A percentile compares a stretch with the other conserved stretches of the same genome.
These are phyloP conservation scores for Paramecium biaurelia DNA, from an alignment of 73 alveolate species.

Conservation along the genomic window DNA sequence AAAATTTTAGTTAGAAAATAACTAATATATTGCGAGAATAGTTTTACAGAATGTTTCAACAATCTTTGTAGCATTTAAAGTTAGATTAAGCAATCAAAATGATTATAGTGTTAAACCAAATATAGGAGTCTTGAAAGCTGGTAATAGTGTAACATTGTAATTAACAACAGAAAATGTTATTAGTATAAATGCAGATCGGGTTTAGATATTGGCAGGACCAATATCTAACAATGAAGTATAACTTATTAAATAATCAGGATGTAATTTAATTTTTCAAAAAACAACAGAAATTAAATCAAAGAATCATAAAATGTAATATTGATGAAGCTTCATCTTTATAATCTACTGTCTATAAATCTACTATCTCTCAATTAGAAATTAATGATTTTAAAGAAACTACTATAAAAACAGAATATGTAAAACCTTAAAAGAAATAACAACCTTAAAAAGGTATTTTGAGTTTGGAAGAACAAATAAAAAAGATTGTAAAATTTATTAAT, in stretches of 20 bases:
- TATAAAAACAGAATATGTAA: neutral
- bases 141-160: neutral
- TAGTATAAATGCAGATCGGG: neutral
- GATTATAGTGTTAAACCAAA: neutral
- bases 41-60: neutral
- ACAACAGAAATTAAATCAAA: neutral
- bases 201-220: neutral
- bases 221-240: neutral
- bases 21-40: neutral
- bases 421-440: neutral
- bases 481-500: neutral
- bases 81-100: slow-evolving; percentile 6
- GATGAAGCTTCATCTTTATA: neutral
- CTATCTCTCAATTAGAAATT: neutral
- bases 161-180: neutral
- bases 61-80: neutral
- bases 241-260: neutral
- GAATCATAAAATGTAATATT: neutral
- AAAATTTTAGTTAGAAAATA: neutral
- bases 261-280: neutral
- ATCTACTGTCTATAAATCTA: neutral
- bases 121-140: neutral
- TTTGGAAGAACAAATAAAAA: neutral
- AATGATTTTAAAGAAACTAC: neutral
- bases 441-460: neutral